These are phyloP conservation scores for Globisporangium parvum DNA, from an alignment of 352 stramenopile species.

Conservation along the genomic window DNA sequence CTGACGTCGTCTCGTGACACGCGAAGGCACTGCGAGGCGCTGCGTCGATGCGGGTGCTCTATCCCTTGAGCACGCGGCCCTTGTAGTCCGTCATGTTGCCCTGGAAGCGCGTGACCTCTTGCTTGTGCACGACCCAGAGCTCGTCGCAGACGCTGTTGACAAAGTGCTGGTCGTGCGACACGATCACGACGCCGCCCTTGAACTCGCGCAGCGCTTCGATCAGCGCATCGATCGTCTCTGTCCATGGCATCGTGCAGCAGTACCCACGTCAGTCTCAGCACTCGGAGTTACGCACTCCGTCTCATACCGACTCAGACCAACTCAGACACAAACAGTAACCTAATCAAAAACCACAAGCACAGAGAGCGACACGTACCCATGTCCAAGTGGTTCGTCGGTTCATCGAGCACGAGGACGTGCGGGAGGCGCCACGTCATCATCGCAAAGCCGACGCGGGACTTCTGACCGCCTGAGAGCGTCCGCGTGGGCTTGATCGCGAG, in stretches of 20 bases:
- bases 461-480: slow-evolving; percentile 95
- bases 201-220: slow-evolving; percentile 95
- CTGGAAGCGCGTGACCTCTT: slow-evolving; percentile 71
- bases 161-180: slow-evolving; percentile 98
- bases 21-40: too few species aligned
- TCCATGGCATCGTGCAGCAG: not conserved
- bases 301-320: too few species aligned
- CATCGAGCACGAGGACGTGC: slow-evolving; percentile 96
- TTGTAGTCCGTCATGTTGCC: slow-evolving; percentile 85
- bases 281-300: too few species aligned
- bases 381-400: slow-evolving; percentile 96
- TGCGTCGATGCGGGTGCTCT: too few species aligned
- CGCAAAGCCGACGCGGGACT: slow-evolving; percentile 91
- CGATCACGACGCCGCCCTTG: slow-evolving; percentile 95
- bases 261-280: too few species aligned
- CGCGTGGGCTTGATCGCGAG: slow-evolving; percentile 93
- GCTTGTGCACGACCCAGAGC: slow-evolving; percentile 87
- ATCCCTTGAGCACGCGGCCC: slow-evolving; percentile 54
- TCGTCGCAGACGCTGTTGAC: slow-evolving; percentile 94
- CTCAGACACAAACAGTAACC: too few species aligned
- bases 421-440: slow-evolving; percentile 93
- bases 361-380: slow-evolving; percentile 58
- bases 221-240: slow-evolving; percentile 86
- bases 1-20: too few species aligned
- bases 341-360: slow-evolving; percentile 7